Conservation (phyloP, 2,329 filamentous ascomycete species). For the Cladosporium sp. region DNA sequence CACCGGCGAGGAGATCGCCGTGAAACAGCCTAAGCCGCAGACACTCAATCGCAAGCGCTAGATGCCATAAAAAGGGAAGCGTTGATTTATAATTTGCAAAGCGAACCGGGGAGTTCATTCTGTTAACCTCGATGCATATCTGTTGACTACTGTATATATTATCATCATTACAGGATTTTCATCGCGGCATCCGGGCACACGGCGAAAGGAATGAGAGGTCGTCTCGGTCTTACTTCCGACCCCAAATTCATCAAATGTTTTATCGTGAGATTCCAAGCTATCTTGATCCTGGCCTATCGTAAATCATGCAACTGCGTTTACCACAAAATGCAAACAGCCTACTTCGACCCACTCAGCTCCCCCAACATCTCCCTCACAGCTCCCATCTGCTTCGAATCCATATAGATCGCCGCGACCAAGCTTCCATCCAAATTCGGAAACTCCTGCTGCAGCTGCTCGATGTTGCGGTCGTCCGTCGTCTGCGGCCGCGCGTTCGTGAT, state of each 20-base stretch:
- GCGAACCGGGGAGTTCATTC: background rate
- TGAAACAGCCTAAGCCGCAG: conserved; percentile 16
- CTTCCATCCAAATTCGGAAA: conserved; percentile 40
- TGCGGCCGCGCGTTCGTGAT: conserved; percentile 33
- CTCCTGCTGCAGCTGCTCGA: conserved; percentile 37
- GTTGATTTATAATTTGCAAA: background rate
- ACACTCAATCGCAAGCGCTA: conserved; percentile 17
- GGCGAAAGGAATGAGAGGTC: too few species aligned
- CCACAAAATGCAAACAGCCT: background rate
- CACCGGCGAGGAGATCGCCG: conserved; percentile 17
- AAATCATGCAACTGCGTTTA: too few species aligned
- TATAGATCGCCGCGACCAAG: conserved; percentile 41
- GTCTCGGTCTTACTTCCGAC: too few species aligned
- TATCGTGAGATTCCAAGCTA: too few species aligned
- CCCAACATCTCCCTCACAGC: conserved; percentile 41
- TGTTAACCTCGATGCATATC: conserved; percentile 1
- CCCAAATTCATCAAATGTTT: too few species aligned
- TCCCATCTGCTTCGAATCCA: conserved; percentile 35
- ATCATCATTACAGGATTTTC: conserved; percentile 5
- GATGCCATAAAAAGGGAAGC: conserved; percentile 2
- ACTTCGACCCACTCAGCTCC: conserved; percentile 27
- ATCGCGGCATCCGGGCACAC: too few species aligned
- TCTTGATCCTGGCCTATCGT: too few species aligned
- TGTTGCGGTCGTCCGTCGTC: conserved; percentile 36
- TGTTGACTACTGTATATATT: conserved; percentile 10